Conservation (phyloP, 2,329 filamentous ascomycete species). For the Alternaria arbusti region DNA sequence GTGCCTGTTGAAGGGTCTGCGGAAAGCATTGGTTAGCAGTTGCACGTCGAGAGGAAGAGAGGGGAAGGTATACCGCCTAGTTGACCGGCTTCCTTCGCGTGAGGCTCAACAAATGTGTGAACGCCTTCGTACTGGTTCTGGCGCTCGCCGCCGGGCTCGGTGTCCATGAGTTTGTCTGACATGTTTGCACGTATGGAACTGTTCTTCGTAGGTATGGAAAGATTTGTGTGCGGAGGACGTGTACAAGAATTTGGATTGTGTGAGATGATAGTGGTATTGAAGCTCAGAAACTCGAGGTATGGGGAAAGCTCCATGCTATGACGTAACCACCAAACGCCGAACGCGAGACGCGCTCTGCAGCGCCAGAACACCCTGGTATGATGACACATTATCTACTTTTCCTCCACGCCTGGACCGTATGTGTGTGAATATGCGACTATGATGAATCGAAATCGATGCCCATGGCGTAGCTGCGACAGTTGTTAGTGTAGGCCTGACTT, state of each 20-base stretch:
- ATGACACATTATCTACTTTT: background rate
- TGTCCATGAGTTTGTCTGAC: constrained; percentile 64
- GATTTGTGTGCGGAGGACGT: background rate
- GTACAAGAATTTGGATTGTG: background rate
- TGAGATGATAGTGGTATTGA: constrained; percentile 4
- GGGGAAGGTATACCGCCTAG: constrained; percentile 55
- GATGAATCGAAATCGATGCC: constrained; percentile 64
- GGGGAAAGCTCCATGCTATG: constrained; percentile 12
- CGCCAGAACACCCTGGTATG: constrained; percentile 4
- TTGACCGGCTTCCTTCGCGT: constrained; percentile 63
- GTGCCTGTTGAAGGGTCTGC: constrained; percentile 13
- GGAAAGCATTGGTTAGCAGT: background rate
- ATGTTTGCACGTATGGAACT: constrained; percentile 40
- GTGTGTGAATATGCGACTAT: background rate
- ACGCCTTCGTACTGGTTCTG: constrained; percentile 67
- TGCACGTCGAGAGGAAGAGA: background rate
- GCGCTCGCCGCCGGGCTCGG: constrained; percentile 63
- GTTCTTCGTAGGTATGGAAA: background rate
- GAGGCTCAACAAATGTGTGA: constrained; percentile 56
- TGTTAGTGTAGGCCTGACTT: constrained; percentile 1
- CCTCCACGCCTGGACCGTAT: background rate
- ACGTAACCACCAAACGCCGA: constrained; percentile 13
- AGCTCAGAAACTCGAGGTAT: constrained; percentile 9
- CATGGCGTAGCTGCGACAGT: constrained; percentile 64
- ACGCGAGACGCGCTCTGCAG: constrained; percentile 11